phyloP scores from a whole-genome alignment of 1,284 basidiomycete genomes.

The Fomitopsis betulina region DNA sequence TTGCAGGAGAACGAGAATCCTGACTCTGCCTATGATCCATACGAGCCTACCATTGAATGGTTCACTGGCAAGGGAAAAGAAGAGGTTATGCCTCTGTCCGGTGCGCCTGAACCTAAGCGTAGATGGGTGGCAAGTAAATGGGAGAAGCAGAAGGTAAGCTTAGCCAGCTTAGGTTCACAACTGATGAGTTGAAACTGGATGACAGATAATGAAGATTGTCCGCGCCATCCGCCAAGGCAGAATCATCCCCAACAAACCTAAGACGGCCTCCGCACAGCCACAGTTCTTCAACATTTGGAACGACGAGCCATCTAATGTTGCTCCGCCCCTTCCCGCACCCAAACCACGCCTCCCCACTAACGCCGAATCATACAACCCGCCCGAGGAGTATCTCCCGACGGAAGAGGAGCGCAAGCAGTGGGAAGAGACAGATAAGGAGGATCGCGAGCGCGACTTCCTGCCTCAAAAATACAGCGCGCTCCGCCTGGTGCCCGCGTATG shows the following conservation, averaged over 20 bases:
- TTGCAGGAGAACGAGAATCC: constrained; percentile 91
- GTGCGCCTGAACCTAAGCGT: constrained; percentile 92
- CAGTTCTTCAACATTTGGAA: constrained; percentile 92
- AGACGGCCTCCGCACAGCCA: constrained; percentile 63
- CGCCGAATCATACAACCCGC: constrained; percentile 97
- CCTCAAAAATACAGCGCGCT: constrained; percentile 85
- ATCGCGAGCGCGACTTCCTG: constrained; percentile 87
- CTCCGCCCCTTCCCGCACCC: constrained; percentile 89
- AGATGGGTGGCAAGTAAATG: constrained; percentile 98
- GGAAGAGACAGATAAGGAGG: constrained; percentile 85
- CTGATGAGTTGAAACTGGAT: neutral
- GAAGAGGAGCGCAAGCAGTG: constrained; percentile 82
- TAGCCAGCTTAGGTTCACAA: too few relatives aligned
- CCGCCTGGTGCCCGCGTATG: constrained; percentile 90
- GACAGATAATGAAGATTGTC: constrained; percentile 99
- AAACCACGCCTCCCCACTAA: constrained; percentile 89
- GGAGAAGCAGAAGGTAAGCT: constrained; percentile 94
- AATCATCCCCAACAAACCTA: constrained; percentile 88
- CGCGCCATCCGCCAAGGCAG: constrained; percentile 95
- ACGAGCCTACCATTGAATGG: constrained; percentile 93
- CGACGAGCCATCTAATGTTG: constrained; percentile 55
- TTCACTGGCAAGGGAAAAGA: constrained; percentile 96
- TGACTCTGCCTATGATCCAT: constrained; percentile 86
- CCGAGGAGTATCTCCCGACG: constrained; percentile 94
- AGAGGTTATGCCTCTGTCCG: constrained; percentile 89